Base-by-base conservation (phyloP, 352 stramenopile genomes). In the Globisporangium middletonii region DNA sequence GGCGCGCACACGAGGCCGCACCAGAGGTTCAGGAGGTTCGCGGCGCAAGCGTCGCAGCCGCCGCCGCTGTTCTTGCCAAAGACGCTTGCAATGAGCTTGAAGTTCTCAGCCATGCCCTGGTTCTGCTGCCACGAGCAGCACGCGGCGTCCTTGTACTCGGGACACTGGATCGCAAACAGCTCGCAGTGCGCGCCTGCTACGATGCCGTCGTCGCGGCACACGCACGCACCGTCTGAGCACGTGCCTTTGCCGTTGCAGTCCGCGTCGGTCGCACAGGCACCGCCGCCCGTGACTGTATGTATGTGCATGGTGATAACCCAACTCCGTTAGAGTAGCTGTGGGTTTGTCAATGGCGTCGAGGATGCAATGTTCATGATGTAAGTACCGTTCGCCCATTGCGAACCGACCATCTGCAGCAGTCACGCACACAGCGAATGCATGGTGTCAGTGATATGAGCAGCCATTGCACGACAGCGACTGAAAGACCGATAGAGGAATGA, bases 51-150 rank as follows among this genome's bases (percentile, higher is more conserved):
- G 66, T 89, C 83, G 54, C 81, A 96, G 53, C 83, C 83, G 43
- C 83, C 83, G 1, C 66, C 68, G n/a, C 60, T 74, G 57, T 88
- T 86, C 55, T 74, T 71, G 26, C 73, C 81, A 64, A 94, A 94
- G 27, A 90, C 69, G 27, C 59, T 77, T 43, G 76, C 73, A 16
- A 94, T 33, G 12, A 94, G 63, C 69, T 88, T 83, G 57, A 94
- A 94, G 63, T 95, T 95, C 62, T 93, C 72, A 33, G 85, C 88
- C 63, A 96, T 75, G 1, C 72, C 84, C 50, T 91, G 83, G 62
- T 96, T 96, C 70, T 96, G 88, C 64, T 96, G 84, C 88, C 88
- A 96, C 50, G 83, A 89, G 65, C 88, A 96, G 65, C 88, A 96
- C 5, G 85, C 83, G 0, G 65, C 57, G 53, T 79, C 69, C 42